Evolutionary conservation across 768 basidiomycete genomes (phyloP), one percentile per base, ranked within the genome.

Genomic region (Agaricus blazei): DNA sequence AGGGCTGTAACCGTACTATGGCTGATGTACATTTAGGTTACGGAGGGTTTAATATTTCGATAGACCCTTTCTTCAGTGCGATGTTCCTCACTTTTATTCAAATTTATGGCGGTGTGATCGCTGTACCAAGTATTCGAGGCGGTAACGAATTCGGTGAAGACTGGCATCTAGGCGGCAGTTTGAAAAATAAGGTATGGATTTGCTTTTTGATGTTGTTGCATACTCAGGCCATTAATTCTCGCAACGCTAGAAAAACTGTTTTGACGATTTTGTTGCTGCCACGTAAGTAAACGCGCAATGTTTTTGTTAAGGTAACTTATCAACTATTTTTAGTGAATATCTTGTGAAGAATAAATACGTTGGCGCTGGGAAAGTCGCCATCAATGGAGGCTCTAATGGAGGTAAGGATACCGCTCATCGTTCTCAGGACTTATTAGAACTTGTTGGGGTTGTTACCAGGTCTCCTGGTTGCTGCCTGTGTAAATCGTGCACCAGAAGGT

Each of bases 371-470:
- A 91, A 90, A 66, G 78, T 92, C 2, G 81, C 80, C 8, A 86
- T 93, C 55, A 88, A 85, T 54, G 91, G 90, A 3, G 87, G 78
- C 2, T 91, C 89, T 2, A 93, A 93, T 64, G 90, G 90, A 70
- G 90, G 89, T 81, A 63, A 58, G 76, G 52, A 23, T 34, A 31
- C 40, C 51, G 31, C 27, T 27, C 19, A 24, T 28, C 34, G 40
- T 19, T 48, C 41, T 27, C 40, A 38, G 27, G 19, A 34, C 26
- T 48, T 34, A 11, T 34, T 50, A 26, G 44, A 43, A 43, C 19
- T 52, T 46, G 42, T 24, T 31, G 27, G 8, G 26, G 28, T 48
- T 37, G 37, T 26, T 43, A 23, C 27, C 62, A 87, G 88, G 89
- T 48, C 72, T 93, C 2, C 79, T 92, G 27, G 80, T 92, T n/a